Percentiles rank a stretch among this genome's conserved stretches.
phyloP scores from a whole-genome alignment of 495 filamentous ascomycete genomes.

The Daldinia vernicosa region DNA sequence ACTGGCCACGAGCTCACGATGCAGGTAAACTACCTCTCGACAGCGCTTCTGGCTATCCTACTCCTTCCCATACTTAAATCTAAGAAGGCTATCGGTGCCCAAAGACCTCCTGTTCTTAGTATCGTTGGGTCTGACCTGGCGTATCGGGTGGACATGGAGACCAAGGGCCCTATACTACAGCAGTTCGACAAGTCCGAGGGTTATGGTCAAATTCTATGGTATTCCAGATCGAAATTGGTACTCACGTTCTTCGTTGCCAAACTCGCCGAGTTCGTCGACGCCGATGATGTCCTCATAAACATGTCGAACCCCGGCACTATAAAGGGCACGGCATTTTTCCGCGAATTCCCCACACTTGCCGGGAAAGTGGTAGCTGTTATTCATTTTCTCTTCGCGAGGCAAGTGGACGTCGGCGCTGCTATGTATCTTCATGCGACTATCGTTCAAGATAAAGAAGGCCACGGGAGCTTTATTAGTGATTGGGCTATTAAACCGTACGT shows the following conservation, averaged over 20 bases:
- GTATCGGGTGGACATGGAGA: not conserved
- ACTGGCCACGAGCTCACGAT: not conserved
- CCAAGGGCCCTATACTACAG: not conserved
- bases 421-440: not conserved
- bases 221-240: not conserved
- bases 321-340: not conserved
- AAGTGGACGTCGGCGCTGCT: not conserved
- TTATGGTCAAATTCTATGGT: not conserved
- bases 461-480: not conserved
- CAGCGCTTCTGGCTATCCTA: constrained; percentile 1
- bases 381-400: not conserved
- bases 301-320: not conserved
- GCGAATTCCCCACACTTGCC: not conserved
- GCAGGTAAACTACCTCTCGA: not conserved
- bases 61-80: constrained; percentile 8
- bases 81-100: not conserved
- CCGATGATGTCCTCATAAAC: not conserved
- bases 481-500: not conserved
- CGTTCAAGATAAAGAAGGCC: not conserved
- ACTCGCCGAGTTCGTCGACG: not conserved
- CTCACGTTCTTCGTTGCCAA: not conserved
- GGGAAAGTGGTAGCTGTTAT: not conserved
- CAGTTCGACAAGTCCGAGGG: not conserved
- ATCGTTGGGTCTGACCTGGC: not conserved
- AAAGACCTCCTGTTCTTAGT: not conserved